Percentiles rank a stretch among this genome's conserved stretches.
Conservation (phyloP, 1,284 basidiomycete species). For the Cystobasidium sp. region DNA sequence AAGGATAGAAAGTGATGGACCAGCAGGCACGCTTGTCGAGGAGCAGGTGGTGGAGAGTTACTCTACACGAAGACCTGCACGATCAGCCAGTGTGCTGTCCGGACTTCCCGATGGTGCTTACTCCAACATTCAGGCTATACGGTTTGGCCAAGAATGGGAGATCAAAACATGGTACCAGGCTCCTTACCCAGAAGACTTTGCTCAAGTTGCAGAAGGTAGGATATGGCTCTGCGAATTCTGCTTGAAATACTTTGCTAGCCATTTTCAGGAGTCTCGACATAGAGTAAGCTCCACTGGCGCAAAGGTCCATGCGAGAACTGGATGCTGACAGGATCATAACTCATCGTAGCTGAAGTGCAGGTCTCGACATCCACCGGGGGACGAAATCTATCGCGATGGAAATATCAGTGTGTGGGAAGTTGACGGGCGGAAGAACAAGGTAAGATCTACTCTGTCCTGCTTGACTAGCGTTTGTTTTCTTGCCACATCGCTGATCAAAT, state of each 20-base stretch:
- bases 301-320: neutral
- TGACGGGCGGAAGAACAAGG: conserved; percentile 96
- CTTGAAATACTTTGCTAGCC: conserved; percentile 97
- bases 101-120: conserved; percentile 40
- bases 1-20: neutral
- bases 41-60: neutral
- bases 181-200: conserved; percentile 97
- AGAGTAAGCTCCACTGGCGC: conserved; percentile 64
- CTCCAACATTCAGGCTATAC: conserved; percentile 45
- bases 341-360: conserved; percentile 84
- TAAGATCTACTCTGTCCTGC: conserved; percentile 52
- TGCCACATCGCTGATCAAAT: neutral
- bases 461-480: neutral
- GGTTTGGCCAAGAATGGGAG: conserved; percentile 64
- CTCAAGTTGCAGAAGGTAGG: conserved; percentile 85
- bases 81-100: conserved; percentile 14
- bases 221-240: conserved; percentile 99
- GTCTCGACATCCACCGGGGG: conserved; percentile 89
- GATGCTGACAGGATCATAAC: neutral
- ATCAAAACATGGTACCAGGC: conserved; percentile 99
- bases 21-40: neutral
- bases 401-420: conserved; percentile 93
- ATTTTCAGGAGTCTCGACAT: conserved; percentile 85
- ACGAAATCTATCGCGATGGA: conserved; percentile 95
- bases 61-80: neutral